A percentile compares a stretch with the other conserved stretches of the same genome.
These are phyloP conservation scores for Acanthamoeba castellanii DNA, from an alignment of 208 protist species.

Conservation along the genomic window DNA sequence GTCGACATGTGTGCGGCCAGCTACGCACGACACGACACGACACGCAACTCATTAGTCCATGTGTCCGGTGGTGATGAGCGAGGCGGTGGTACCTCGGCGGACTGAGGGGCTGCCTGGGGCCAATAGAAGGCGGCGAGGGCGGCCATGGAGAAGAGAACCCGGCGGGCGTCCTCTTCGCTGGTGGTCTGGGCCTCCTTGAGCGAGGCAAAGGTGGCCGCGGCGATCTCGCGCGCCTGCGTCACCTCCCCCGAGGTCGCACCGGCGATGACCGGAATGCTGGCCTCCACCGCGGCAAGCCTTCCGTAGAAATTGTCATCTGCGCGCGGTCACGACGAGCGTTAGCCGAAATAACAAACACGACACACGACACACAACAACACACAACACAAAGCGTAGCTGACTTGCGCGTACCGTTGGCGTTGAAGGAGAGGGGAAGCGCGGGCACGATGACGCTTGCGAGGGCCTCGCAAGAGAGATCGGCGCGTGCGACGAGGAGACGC, in stretches of 20 bases:
- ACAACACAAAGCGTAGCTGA: too few relatives aligned
- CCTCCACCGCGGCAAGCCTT: background rate
- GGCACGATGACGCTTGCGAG: background rate
- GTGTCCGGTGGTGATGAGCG: background rate
- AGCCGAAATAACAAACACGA: background rate
- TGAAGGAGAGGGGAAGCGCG: background rate
- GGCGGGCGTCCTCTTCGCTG: conserved; percentile 39
- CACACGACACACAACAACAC: background rate
- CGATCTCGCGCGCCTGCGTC: conserved; percentile 3
- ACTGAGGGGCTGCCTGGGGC: background rate
- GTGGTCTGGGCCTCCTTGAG: conserved; percentile 16
- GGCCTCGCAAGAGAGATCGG: background rate
- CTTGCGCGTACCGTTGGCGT: background rate
- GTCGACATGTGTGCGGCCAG: background rate
- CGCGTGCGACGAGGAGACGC: conserved; percentile 2
- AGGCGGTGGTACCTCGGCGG: background rate
- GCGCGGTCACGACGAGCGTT: background rate
- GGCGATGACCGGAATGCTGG: conserved; percentile 3
- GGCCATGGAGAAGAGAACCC: conserved; percentile 3
- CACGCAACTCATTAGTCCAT: background rate
- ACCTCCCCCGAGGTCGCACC: background rate
- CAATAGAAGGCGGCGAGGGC: conserved; percentile 45
- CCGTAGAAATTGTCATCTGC: background rate
- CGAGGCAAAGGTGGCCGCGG: conserved; percentile 37
- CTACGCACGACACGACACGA: background rate